Evolutionary conservation across 176 grass and related monocot species (phyloP), one percentile per base, ranked within the genome.

Genomic region (Bolboschoenus planiculmis): DNA sequence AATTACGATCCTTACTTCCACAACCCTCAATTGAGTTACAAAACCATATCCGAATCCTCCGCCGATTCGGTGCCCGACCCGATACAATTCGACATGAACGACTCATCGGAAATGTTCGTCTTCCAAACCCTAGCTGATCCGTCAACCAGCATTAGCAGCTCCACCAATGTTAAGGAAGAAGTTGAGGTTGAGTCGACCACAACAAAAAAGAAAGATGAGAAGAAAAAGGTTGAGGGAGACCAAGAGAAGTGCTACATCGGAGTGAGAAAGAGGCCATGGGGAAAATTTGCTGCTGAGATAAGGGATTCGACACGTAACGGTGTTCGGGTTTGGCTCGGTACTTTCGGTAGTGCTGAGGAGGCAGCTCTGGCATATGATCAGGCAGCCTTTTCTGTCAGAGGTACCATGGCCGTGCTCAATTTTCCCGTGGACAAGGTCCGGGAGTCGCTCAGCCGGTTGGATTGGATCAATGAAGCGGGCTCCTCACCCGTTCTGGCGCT

Each of bases 241-340:
- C 57, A n/a, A 35, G 43, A 61, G 42, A 84, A 78, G 83, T 78
- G 80, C 39, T 89, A 91, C 81, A 92, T 94, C 66, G 95, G 95
- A n/a, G 95, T 97, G 18, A 80, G 95, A 10, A 91, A 82, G 88
- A 89, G 95, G 0, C 95, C 95, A 0, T 97, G 95, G 95, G 95
- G 95, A 34, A 97, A 97, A 53, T 97, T 92, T 83, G 95, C 95
- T 0, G 92, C 95, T 0, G 95, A 97, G 87, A 97, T 97, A 66
- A 61, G 95, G 23, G 95, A 97, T 71, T 97, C 95, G 7, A 94
- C 94, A 0, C 87, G 90, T 44, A 93, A 91, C 63, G 91, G 94
- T 8, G 86, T 88, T 0, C 36, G 94, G 7, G 94, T 97, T 0
- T 97, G 91, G 94, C 87, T 93, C 4, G 94, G 94, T 43, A 97